Base-by-base conservation (phyloP, 2,329 filamentous ascomycete species). In the Cladosporium oxysporum region DNA sequence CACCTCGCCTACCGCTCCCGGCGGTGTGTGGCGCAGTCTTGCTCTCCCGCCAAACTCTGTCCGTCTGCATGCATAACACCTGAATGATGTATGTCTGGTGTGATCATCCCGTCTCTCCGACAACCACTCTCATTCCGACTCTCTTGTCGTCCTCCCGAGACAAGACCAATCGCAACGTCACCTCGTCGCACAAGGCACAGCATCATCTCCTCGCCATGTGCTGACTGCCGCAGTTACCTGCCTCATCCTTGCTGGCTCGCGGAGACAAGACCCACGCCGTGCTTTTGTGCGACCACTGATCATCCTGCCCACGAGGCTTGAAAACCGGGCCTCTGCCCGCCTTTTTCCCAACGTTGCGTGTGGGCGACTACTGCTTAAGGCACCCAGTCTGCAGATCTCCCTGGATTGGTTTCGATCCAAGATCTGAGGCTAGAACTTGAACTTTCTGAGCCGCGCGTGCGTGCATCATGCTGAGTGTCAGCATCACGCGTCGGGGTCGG, bases 101-200 rank as follows among this genome's bases (percentile, higher is more conserved):
- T 47, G 41, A 47, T 47, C 41, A 47, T 23, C 55, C 58, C 28
- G 59, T 62, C 47, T 23, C 59, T 47, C 12, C 59, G 59, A 62
- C 59, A 62, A 61, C 58, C 16, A 60, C 49, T 44, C 23, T 18
- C 60, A 62, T 62, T 62, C 59, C 59, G 28, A 26, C 23, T 26
- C 23, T 26, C 23, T 26, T 26, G 23, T 21, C 47, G 35, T 61
- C 28, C 37, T 53, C 47, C 52, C 31, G 35, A 58, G 35, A 37
- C 55, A 58, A 6, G 18, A 16, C 29, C 53, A 58, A 55, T 31
- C 52, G 52, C 23, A 62, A 62, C 60, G 60, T 62, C 60, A 55
- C 52, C 23, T 29, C 33, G 60, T 62, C 47, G 31, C 60, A 62
- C 60, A 31, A 29, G 26, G 41, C 55, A 37, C 41, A 12, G 41